Evolutionary conservation across 225 moss, liverwort and hornwort genomes (phyloP).

Genomic region (Rhytidiadelphus loreus): DNA sequence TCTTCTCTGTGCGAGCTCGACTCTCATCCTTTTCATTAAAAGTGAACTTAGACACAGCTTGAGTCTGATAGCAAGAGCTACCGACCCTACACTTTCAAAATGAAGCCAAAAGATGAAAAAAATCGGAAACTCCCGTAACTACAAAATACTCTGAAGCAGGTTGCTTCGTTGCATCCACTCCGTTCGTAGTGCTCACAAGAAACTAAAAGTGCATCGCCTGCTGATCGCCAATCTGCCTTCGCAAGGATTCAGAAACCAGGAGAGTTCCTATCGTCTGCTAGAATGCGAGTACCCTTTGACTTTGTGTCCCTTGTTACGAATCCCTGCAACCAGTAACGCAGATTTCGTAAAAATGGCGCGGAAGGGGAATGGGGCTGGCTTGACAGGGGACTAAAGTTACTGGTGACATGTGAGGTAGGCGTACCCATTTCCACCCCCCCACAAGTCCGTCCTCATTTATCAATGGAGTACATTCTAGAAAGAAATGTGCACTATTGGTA

Average conservation of each 20-base stretch:
- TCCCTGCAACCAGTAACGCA: too few species aligned
- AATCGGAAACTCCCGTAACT: neutral
- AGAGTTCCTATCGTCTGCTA: neutral
- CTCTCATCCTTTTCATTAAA: neutral
- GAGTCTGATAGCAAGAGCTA: neutral
- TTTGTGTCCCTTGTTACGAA: too few species aligned
- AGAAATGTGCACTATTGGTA: neutral
- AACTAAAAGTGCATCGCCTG: neutral
- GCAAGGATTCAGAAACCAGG: neutral
- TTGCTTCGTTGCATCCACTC: neutral
- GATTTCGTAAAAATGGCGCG: too few species aligned
- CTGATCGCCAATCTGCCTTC: neutral
- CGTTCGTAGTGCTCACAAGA: neutral
- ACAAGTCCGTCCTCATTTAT: rapidly evolving
- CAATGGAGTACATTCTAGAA: neutral
- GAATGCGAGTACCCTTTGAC: too few species aligned
- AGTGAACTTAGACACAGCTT: neutral
- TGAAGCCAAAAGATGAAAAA: neutral
- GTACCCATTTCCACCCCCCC: too few species aligned
- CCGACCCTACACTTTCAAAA: too few species aligned
- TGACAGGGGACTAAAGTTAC: too few species aligned
- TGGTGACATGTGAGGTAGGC: too few species aligned
- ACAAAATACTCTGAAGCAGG: neutral
- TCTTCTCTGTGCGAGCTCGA: neutral
- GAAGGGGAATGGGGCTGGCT: too few species aligned